Evolutionary conservation across 148 eudicot species (phyloP).

Genomic region (Pharnaceum exiguum): DNA sequence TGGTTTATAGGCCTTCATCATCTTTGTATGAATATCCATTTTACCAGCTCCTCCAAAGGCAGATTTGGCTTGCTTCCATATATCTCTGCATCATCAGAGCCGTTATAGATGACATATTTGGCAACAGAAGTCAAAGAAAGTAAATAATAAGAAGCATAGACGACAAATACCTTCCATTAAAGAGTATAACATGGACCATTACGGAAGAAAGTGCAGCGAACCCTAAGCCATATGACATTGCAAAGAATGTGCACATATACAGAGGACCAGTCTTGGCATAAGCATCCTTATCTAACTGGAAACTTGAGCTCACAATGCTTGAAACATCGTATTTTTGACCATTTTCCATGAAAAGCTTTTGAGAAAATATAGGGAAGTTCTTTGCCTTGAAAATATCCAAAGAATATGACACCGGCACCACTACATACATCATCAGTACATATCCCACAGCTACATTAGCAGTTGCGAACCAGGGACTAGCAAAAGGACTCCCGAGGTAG

Average conservation of each 20-base stretch:
- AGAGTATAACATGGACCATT: slow-evolving; percentile 47
- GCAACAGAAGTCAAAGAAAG: background rate
- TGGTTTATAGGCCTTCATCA: slow-evolving; percentile 54
- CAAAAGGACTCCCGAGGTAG: slow-evolving; percentile 80
- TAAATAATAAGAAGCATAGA: no score
- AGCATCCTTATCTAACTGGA: slow-evolving; percentile 42
- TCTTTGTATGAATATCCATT: slow-evolving; percentile 51
- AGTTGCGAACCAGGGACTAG: slow-evolving; percentile 98
- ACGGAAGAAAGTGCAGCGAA: slow-evolving; percentile 73
- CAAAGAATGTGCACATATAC: slow-evolving; percentile 56
- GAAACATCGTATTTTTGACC: slow-evolving; percentile 63
- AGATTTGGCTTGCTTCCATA: slow-evolving; percentile 37
- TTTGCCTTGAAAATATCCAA: slow-evolving; percentile 55
- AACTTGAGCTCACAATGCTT: slow-evolving; percentile 51
- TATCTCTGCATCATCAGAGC: slow-evolving; percentile 30
- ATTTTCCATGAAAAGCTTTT: slow-evolving; percentile 45
- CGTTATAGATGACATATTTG: background rate
- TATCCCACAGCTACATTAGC: slow-evolving; percentile 77
- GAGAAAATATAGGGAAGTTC: slow-evolving; percentile 77
- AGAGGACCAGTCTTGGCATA: slow-evolving; percentile 45
- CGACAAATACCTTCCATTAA: slow-evolving; percentile 54
- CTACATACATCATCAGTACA: slow-evolving; percentile 49
- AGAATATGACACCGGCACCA: slow-evolving; percentile 67
- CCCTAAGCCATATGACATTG: slow-evolving; percentile 65
- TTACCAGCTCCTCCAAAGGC: slow-evolving; percentile 38